phyloP scores from a whole-genome alignment of 805 yeast genomes.

The Saturnispora ahearnii region DNA sequence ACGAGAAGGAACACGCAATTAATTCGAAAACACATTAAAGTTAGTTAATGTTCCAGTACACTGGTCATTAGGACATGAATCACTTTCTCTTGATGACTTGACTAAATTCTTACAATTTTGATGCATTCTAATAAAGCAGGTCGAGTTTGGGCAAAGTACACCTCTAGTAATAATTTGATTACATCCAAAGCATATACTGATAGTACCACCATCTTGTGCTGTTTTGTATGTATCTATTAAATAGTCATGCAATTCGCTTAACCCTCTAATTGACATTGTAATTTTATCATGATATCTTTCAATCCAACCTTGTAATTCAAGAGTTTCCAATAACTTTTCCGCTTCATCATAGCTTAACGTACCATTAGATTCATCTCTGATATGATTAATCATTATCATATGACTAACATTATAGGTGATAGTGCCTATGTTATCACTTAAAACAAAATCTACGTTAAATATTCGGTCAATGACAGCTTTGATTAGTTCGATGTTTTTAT shows the following conservation, averaged over 20 bases:
- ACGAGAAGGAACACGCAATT: slow-evolving; percentile 19
- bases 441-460: slow-evolving; percentile 19
- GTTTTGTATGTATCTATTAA: slow-evolving; percentile 37
- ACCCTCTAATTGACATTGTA: slow-evolving; percentile 31
- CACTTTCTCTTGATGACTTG: slow-evolving; percentile 24
- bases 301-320: slow-evolving; percentile 49
- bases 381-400: slow-evolving; percentile 9
- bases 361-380: slow-evolving; percentile 7
- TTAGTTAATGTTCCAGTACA: background rate
- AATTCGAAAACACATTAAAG: background rate
- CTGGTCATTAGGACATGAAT: slow-evolving; percentile 25
- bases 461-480: slow-evolving; percentile 36
- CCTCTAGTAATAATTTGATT: slow-evolving; percentile 47
- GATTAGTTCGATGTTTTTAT: slow-evolving; percentile 36
- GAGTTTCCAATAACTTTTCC: slow-evolving; percentile 28
- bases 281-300: slow-evolving; percentile 29
- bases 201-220: slow-evolving; percentile 28
- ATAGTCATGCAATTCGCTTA: slow-evolving; percentile 40
- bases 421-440: background rate
- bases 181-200: slow-evolving; percentile 43
- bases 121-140: slow-evolving; percentile 39
- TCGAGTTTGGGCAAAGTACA: slow-evolving; percentile 27
- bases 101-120: slow-evolving; percentile 37
- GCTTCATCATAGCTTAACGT: slow-evolving; percentile 23
- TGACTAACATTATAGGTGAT: slow-evolving; percentile 9